A percentile compares a stretch with the other conserved stretches of the same genome.
These are phyloP conservation scores for Ceratocystis albifundus DNA, from an alignment of 2,329 filamentous ascomycete genomes.

Conservation along the genomic window DNA sequence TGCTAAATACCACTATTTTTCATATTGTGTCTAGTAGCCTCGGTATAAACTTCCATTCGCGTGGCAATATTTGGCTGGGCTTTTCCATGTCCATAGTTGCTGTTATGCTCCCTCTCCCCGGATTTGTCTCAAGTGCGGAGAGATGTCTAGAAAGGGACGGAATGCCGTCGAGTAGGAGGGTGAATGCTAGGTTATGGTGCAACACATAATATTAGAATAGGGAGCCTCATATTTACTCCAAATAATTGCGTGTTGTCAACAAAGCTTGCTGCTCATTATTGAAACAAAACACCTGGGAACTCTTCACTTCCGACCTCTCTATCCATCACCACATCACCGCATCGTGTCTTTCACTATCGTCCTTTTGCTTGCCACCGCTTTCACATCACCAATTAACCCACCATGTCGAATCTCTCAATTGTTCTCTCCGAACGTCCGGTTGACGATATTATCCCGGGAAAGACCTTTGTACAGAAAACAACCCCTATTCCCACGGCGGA, in stretches of 20 bases:
- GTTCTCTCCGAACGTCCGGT: conserved; percentile 54
- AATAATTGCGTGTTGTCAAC: neutral
- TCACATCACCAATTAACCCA: neutral
- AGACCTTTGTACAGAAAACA: conserved; percentile 29
- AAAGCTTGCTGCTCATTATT: neutral
- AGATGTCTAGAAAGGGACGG: conserved; percentile 7
- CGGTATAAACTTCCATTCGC: neutral
- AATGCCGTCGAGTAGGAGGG: neutral
- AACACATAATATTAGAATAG: neutral
- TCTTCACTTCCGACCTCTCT: neutral
- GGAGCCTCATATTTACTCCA: neutral
- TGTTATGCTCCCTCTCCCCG: neutral
- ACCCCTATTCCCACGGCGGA: conserved; percentile 40
- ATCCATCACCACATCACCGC: neutral
- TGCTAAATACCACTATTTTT: neutral
- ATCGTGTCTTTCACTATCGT: neutral
- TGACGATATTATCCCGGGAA: conserved; percentile 48
- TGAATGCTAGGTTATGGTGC: neutral
- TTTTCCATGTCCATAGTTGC: neutral
- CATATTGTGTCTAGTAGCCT: neutral
- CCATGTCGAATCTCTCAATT: conserved; percentile 36
- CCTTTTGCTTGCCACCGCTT: neutral
- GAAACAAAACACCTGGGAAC: neutral
- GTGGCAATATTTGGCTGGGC: neutral
- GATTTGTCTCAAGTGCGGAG: neutral